Percentiles rank a stretch among this genome's conserved stretches.
phyloP scores from a whole-genome alignment of 2,329 filamentous ascomycete species.

The Botryotinia convoluta region DNA sequence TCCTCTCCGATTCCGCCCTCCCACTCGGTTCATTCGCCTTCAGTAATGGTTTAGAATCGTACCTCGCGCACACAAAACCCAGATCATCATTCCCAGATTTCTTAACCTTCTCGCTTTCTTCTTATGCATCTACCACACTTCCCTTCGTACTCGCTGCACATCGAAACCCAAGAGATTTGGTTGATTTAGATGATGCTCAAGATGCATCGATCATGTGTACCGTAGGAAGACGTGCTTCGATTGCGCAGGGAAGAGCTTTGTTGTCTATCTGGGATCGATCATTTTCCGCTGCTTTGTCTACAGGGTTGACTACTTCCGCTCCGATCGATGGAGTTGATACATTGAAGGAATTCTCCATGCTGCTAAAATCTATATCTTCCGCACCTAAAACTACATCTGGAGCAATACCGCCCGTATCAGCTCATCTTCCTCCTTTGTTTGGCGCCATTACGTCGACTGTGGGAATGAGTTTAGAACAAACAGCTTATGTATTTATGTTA shows the following conservation, averaged over 20 bases:
- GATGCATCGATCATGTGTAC: conserved; percentile 76
- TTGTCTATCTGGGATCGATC: conserved; percentile 74
- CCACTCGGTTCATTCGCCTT: conserved; percentile 86
- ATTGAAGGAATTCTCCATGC: conserved; percentile 33
- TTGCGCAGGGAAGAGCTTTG: conserved; percentile 73
- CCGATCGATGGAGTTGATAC: conserved; percentile 27
- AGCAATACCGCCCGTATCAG: conserved; percentile 48
- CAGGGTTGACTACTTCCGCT: conserved; percentile 21
- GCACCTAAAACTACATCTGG: conserved; percentile 19
- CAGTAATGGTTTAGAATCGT: conserved; percentile 78
- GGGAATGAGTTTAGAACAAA: conserved; percentile 57
- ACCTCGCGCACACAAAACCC: conserved; percentile 63
- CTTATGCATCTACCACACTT: conserved; percentile 68
- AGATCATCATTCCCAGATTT: conserved; percentile 60
- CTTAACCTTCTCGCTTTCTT: conserved; percentile 66
- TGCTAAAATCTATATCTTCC: conserved; percentile 31
- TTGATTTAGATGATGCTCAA: conserved; percentile 67
- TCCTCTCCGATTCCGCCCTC: conserved; percentile 78
- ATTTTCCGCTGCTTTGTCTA: conserved; percentile 47
- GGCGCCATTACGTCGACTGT: conserved; percentile 64
- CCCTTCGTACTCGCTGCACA: conserved; percentile 73
- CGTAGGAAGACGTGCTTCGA: conserved; percentile 72
- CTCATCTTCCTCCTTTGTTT: conserved; percentile 69
- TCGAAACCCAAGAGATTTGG: conserved; percentile 50
- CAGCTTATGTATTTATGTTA: conserved; percentile 73